These are phyloP conservation scores for Heimioporus punctisporus DNA, from an alignment of 1,284 basidiomycete genomes.

Conservation along the genomic window DNA sequence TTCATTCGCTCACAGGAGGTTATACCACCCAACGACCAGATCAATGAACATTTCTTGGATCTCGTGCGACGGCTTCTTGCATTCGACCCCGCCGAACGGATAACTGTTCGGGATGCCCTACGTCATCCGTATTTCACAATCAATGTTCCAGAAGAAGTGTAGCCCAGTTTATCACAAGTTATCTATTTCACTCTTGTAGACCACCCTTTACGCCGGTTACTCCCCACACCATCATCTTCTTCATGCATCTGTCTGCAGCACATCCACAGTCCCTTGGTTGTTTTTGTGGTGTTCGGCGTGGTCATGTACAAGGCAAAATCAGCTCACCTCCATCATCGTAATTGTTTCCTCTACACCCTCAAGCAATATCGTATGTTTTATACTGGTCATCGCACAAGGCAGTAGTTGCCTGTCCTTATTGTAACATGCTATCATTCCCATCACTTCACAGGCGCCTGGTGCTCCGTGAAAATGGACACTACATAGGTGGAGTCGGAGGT, in stretches of 20 bases:
- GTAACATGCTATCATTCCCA: constrained; percentile 18
- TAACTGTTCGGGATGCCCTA: constrained; percentile 87
- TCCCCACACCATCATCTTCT: constrained; percentile 20
- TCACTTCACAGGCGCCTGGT: constrained; percentile 12
- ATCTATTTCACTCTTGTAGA: constrained; percentile 40
- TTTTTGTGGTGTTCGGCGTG: constrained; percentile 40
- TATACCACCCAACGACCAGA: constrained; percentile 71
- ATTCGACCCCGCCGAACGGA: constrained; percentile 90
- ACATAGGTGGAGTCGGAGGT: neutral
- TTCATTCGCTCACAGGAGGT: constrained; percentile 62
- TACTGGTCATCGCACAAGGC: constrained; percentile 16
- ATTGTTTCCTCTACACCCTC: constrained; percentile 30
- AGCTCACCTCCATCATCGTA: constrained; percentile 29
- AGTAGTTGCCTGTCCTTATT: constrained; percentile 18
- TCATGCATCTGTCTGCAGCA: constrained; percentile 26
- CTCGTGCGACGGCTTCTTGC: constrained; percentile 87
- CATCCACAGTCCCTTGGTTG: constrained; percentile 31
- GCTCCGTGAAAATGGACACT: constrained; percentile 6
- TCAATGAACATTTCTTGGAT: constrained; percentile 85
- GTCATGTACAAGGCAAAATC: constrained; percentile 39
- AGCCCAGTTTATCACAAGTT: constrained; percentile 35
- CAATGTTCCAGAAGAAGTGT: constrained; percentile 61
- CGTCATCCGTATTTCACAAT: constrained; percentile 84
- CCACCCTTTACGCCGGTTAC: constrained; percentile 27
- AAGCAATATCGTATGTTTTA: constrained; percentile 34